Percentiles rank a stretch among this genome's conserved stretches.
These are phyloP conservation scores for Fusarium keratoplasticum DNA, from an alignment of 2,329 filamentous ascomycete genomes.

Conservation along the genomic window DNA sequence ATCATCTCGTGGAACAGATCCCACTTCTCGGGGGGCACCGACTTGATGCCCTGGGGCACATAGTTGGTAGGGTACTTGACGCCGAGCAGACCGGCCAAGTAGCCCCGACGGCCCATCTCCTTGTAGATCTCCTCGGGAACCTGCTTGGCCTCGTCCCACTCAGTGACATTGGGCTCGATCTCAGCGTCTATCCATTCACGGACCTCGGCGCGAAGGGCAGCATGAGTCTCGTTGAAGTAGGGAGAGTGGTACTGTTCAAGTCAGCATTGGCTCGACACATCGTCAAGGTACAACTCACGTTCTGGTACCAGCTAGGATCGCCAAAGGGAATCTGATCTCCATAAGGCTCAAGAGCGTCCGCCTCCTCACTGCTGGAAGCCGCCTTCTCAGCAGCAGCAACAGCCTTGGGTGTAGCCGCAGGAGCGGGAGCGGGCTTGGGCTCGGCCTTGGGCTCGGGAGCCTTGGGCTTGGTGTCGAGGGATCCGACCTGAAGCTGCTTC, in stretches of 20 bases:
- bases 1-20: slow-evolving; percentile 99
- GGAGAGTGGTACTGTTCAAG: slow-evolving; percentile 86
- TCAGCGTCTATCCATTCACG: slow-evolving; percentile 91
- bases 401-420: slow-evolving; percentile 50
- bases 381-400: slow-evolving; percentile 59
- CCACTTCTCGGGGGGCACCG: slow-evolving; percentile 89
- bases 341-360: slow-evolving; percentile 84
- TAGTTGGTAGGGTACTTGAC: slow-evolving; percentile 84
- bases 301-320: slow-evolving; percentile 95
- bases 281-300: slow-evolving; percentile 66
- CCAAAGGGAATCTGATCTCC: slow-evolving; percentile 90
- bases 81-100: slow-evolving; percentile 91
- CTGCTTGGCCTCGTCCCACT: slow-evolving; percentile 96
- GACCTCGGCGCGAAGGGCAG: slow-evolving; percentile 88
- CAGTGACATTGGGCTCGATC: slow-evolving; percentile 90
- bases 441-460: slow-evolving; percentile 86
- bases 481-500: slow-evolving; percentile 82
- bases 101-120: slow-evolving; percentile 92
- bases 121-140: slow-evolving; percentile 93
- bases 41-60: slow-evolving; percentile 75
- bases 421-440: slow-evolving; percentile 56
- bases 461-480: slow-evolving; percentile 87
- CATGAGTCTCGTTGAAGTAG: slow-evolving; percentile 96
- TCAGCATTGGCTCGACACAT: slow-evolving; percentile 11
- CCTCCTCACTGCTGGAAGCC: slow-evolving; percentile 55